These are phyloP conservation scores for Anthracocystis setariae DNA, from an alignment of 1,284 basidiomycete genomes.

Conservation along the genomic window DNA sequence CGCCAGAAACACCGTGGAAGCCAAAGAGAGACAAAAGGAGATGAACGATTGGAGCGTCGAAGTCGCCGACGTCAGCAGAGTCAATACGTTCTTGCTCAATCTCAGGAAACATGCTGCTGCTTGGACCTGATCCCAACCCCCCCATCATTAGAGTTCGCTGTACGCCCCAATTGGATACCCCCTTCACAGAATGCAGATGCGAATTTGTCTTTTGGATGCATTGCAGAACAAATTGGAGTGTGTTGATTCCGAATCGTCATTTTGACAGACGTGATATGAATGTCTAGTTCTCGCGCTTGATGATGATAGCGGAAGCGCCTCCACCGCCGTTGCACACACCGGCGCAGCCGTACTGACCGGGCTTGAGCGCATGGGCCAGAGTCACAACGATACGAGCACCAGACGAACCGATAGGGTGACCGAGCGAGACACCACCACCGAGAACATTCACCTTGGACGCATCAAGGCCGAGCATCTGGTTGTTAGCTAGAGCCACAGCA, in stretches of 20 bases:
- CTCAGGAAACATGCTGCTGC: slow-evolving; percentile 20
- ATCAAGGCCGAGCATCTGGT: slow-evolving; percentile 70
- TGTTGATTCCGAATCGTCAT: no score
- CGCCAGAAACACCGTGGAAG: slow-evolving; percentile 17
- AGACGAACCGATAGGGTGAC: slow-evolving; percentile 85
- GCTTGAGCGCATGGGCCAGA: slow-evolving; percentile 87
- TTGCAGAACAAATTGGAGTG: no score
- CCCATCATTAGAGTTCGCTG: no score
- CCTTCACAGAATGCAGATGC: no score
- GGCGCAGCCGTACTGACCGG: slow-evolving; percentile 96
- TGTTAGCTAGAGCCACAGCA: slow-evolving; percentile 68
- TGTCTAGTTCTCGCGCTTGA: slow-evolving; percentile 53
- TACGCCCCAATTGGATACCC: no score
- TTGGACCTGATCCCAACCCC: slow-evolving; percentile 14
- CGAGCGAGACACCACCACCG: slow-evolving; percentile 72
- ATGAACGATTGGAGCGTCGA: slow-evolving; percentile 33
- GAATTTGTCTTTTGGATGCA: no score
- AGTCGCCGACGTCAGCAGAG: slow-evolving; percentile 26
- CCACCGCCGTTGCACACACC: slow-evolving; percentile 85
- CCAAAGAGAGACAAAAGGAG: slow-evolving; percentile 37
- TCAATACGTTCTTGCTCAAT: slow-evolving; percentile 30
- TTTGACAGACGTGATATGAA: neutral
- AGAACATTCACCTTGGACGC: slow-evolving; percentile 90
- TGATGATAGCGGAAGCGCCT: slow-evolving; percentile 59
- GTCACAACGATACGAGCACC: slow-evolving; percentile 95